These are phyloP conservation scores for Stipa capillata DNA, from an alignment of 176 grass and related monocot species.

Conservation along the genomic window DNA sequence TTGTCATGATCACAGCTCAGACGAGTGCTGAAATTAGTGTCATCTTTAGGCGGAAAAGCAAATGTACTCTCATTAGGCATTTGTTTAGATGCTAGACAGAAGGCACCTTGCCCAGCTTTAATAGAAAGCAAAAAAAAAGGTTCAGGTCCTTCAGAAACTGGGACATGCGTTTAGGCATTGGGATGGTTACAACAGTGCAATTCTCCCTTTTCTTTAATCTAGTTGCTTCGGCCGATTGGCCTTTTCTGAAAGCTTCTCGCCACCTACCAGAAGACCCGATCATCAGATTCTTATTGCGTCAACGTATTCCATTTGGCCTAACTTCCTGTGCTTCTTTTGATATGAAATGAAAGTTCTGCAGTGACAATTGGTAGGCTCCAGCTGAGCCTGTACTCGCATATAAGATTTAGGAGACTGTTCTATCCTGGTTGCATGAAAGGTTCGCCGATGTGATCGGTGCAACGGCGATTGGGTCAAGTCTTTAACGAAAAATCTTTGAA, in stretches of 20 bases:
- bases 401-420: not conserved
- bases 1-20: not conserved
- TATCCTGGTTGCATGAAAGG: not conserved
- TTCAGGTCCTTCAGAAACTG: not conserved
- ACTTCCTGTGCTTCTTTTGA: not conserved
- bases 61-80: not conserved
- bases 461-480: not conserved
- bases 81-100: not conserved
- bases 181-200: not conserved
- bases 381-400: not conserved
- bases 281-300: not conserved
- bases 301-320: not conserved
- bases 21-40: not conserved
- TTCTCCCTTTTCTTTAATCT: not conserved
- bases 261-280: not conserved
- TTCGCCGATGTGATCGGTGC: not conserved
- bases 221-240: not conserved
- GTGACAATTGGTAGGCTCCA: not conserved
- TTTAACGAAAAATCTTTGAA: not conserved
- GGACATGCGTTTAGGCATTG: not conserved
- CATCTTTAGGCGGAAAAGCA: not conserved
- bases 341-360: not conserved
- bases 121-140: not conserved
- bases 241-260: not conserved
- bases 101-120: not conserved